A percentile compares a stretch with the other conserved stretches of the same genome.
Conservation (phyloP, 495 filamentous ascomycete species). For the Aspergillus wentii region DNA sequence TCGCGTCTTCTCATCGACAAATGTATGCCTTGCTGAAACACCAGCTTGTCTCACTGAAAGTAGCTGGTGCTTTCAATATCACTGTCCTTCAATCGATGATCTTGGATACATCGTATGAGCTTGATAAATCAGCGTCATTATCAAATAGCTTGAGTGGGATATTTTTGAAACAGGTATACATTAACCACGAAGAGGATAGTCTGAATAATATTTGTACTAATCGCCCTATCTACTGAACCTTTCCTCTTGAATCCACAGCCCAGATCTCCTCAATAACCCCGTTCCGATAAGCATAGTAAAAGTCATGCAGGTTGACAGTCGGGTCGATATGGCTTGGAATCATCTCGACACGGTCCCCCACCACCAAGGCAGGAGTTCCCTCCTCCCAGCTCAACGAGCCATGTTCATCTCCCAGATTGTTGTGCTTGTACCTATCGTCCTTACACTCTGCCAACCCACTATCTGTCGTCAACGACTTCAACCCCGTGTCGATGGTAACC, state of each 20-base stretch:
- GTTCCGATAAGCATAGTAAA: conserved; percentile 28
- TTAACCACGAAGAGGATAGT: too few relatives aligned
- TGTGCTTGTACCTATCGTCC: conserved; percentile 24
- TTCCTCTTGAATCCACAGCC: conserved; percentile 33
- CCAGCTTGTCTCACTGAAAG: too few relatives aligned
- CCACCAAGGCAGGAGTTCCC: conserved; percentile 14
- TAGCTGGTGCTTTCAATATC: too few relatives aligned
- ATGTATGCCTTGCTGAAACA: too few relatives aligned
- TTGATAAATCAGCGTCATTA: too few relatives aligned
- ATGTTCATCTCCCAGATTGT: conserved; percentile 34
- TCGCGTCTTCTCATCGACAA: too few relatives aligned
- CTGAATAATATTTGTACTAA: too few relatives aligned
- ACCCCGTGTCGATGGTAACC: conserved; percentile 30
- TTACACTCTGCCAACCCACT: conserved; percentile 35
- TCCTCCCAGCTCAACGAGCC: conserved; percentile 29
- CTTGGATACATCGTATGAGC: too few relatives aligned
- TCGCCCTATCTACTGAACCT: conserved; percentile 35
- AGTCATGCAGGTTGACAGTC: conserved; percentile 33
- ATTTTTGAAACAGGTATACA: too few relatives aligned
- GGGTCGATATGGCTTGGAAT: conserved; percentile 37
- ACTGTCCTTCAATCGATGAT: too few relatives aligned
- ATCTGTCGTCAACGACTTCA: conserved; percentile 36
- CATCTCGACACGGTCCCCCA: conserved; percentile 34
- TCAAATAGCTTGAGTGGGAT: too few relatives aligned
- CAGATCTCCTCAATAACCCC: conserved; percentile 33